Base-by-base conservation (phyloP, 305 asterid genomes). In the Rubia tinctorum region DNA sequence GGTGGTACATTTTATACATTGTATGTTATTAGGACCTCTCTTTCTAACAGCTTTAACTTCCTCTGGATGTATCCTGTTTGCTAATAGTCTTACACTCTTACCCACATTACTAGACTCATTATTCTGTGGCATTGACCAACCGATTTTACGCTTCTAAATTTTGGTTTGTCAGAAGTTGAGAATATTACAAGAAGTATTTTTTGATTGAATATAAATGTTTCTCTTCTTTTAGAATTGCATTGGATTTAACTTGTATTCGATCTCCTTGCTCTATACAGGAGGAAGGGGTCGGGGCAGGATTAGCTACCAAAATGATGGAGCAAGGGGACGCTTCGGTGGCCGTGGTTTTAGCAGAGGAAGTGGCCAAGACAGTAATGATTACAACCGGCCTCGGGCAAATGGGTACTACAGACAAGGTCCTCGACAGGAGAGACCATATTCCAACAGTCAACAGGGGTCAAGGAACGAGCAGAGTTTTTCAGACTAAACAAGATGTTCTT, bases 211-310 rank as follows among this genome's bases (percentile, higher is more conserved):
- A 0, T 10, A 8, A 37, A 22, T 30, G 65, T 55, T 27, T 70
- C 23, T 25, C 61, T 68, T 71, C 23, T 13, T 9, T 7, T 55
- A n/a, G 44, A 56, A 9, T 11, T 68, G 30, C 15, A 37, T 8
- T 53, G 5, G 27, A 62, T 23, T 27, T 4, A 42, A 37, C 67
- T 25, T 25, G 62, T 5, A 42, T 34, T n/a, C 22, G 70, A 67
- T 22, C 12, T 72, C 13, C 56, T 70, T 71, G 12, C 63, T 71
- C 10, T 66, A 66, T 75, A 72, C 82, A 91, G 97, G 97, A 84
- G 92, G 83, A 77, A 81, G 94, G 75, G 97, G 93, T 76, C 88
- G 95, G 79, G 97, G 95, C 80, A 83, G 94, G 76, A 58, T 79
- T 27, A 79, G 86, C 86, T 89, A 89, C 86, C 89, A 79, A 65